Conservation (phyloP, 2,329 filamentous ascomycete species). For the Colletotrichum eremochloae region DNA sequence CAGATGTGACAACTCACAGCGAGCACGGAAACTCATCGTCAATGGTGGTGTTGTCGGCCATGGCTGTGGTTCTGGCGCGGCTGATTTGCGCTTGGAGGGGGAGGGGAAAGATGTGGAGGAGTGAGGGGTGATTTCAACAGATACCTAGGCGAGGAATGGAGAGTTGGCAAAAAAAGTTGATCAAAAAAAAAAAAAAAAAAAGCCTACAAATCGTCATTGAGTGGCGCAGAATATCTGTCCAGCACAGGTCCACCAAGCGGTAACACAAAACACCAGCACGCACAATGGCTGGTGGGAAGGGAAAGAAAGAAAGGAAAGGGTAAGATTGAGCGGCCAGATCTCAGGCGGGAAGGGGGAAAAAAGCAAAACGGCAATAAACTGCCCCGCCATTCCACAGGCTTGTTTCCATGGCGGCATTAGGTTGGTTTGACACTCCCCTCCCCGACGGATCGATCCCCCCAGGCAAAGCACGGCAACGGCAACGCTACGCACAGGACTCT, state of each 20-base stretch:
- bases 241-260: neutral
- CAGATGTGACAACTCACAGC: conserved; percentile 62
- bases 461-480: conserved; percentile 19
- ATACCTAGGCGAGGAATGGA: neutral
- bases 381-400: conserved; percentile 26
- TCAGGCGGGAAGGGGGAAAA: neutral
- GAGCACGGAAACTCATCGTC: conserved; percentile 72
- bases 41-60: conserved; percentile 51
- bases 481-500: conserved; percentile 30
- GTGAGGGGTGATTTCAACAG: neutral
- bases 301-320: neutral
- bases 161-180: neutral
- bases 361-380: conserved; percentile 2
- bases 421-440: conserved; percentile 13
- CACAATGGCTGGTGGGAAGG: conserved; percentile 3
- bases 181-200: neutral
- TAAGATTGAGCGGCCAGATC: neutral
- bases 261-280: neutral
- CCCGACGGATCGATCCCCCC: conserved; percentile 10
- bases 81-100: conserved; percentile 18
- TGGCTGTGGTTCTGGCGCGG: conserved; percentile 46
- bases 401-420: conserved; percentile 31
- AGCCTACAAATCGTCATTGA: conserved; percentile 19
- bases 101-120: conserved; percentile 3
- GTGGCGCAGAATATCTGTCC: conserved; percentile 20